Evolutionary conservation across 2,329 filamentous ascomycete species (phyloP).

Genomic region (Fusarium decemcellulare): DNA sequence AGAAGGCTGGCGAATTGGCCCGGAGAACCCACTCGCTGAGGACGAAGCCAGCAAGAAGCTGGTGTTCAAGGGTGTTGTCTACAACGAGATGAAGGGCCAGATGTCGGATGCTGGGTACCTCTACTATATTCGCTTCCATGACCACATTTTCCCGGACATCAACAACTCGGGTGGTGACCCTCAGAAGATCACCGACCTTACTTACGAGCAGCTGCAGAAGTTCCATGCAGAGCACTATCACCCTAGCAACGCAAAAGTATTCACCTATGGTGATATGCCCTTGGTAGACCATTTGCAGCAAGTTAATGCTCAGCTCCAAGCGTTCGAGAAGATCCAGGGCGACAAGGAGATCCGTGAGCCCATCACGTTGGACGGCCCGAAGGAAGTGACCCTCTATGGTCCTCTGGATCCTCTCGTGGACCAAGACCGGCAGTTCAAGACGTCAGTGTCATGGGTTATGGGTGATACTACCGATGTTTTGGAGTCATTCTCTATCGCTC

Average conservation of each 20-base stretch:
- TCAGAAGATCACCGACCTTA: constrained; percentile 95
- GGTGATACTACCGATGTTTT: constrained; percentile 86
- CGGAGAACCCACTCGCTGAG: constrained; percentile 82
- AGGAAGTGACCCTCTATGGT: constrained; percentile 79
- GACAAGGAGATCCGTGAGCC: constrained; percentile 84
- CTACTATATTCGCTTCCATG: constrained; percentile 95
- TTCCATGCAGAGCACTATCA: constrained; percentile 97
- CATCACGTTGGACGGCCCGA: constrained; percentile 78
- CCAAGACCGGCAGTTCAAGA: constrained; percentile 90
- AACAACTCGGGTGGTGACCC: constrained; percentile 98
- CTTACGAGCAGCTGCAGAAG: constrained; percentile 87
- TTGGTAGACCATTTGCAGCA: constrained; percentile 85
- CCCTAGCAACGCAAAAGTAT: constrained; percentile 95
- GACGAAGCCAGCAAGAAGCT: constrained; percentile 74
- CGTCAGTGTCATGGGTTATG: constrained; percentile 92
- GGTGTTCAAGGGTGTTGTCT: constrained; percentile 97
- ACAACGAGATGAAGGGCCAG: constrained; percentile 99
- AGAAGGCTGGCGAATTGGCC: constrained; percentile 96
- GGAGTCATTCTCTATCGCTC: constrained; percentile 88
- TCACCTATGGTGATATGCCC: constrained; percentile 96
- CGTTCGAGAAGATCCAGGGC: constrained; percentile 78
- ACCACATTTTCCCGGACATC: constrained; percentile 93
- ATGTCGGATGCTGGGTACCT: constrained; percentile 98
- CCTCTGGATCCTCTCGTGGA: constrained; percentile 91
- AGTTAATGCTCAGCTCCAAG: constrained; percentile 79